phyloP scores from a whole-genome alignment of 345 rosid genomes.

The Kernera saxatilis region DNA sequence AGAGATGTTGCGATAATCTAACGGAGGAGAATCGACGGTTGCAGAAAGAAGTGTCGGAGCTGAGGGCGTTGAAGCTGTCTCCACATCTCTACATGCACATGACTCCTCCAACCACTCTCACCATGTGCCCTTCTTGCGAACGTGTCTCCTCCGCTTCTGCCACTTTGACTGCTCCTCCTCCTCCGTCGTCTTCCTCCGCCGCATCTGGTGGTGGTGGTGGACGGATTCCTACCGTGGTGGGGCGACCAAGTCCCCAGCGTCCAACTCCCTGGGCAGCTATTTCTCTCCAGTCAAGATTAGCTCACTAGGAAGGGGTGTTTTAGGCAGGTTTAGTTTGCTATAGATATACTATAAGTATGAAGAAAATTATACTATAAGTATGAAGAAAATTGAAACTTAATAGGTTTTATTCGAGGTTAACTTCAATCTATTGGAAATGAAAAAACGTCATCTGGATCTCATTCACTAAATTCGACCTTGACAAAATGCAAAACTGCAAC shows the following conservation, averaged over 20 bases:
- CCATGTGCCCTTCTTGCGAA: slow-evolving; percentile 89
- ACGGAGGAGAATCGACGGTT: slow-evolving; percentile 69
- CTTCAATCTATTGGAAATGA: background rate
- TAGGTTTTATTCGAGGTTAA: background rate
- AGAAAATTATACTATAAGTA: too few species aligned
- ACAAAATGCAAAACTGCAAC: too few species aligned
- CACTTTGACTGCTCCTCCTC: background rate
- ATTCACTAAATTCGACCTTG: background rate
- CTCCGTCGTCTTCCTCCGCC: background rate
- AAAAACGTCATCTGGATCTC: background rate
- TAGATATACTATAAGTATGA: background rate
- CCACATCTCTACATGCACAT: slow-evolving; percentile 71
- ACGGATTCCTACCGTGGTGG: slow-evolving; percentile 1
- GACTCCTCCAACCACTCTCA: slow-evolving; percentile 86
- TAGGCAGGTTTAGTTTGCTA: background rate
- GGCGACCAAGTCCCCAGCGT: slow-evolving; percentile 23
- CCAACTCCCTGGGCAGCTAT: slow-evolving; percentile 10
- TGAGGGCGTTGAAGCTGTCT: slow-evolving; percentile 68
- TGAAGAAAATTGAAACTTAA: background rate
- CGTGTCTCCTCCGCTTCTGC: slow-evolving; percentile 40
- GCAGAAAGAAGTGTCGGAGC: slow-evolving; percentile 81
- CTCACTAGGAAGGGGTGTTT: slow-evolving; percentile 8
- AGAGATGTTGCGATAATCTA: slow-evolving; percentile 71
- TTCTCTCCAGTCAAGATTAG: slow-evolving; percentile 17
- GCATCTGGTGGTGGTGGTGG: background rate